A percentile compares a stretch with the other conserved stretches of the same genome.
Evolutionary conservation across 495 filamentous ascomycete genomes (phyloP).

Genomic region (Hamigera avellanea): DNA sequence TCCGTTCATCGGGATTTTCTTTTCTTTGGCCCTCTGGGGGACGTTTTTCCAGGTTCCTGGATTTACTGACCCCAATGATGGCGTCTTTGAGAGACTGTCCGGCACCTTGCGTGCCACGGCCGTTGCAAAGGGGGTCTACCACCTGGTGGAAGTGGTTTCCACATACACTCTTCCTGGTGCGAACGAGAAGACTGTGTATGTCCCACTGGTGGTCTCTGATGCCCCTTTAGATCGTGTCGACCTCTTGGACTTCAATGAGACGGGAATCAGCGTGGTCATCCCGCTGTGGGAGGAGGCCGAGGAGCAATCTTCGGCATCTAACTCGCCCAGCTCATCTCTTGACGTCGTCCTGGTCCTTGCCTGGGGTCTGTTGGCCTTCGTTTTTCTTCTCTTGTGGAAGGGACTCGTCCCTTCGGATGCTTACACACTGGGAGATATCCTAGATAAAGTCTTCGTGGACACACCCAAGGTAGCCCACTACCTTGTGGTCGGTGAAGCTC

Average conservation of each 20-base stretch:
- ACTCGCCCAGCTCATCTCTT: neutral
- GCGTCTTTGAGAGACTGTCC: slow-evolving; percentile 1
- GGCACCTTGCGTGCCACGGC: neutral
- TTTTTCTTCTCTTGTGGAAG: neutral
- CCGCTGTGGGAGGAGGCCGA: slow-evolving; percentile 3
- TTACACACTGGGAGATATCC: slow-evolving; percentile 3
- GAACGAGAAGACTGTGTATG: neutral
- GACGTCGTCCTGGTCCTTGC: neutral
- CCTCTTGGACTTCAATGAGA: neutral
- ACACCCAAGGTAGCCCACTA: slow-evolving; percentile 1
- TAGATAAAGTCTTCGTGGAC: neutral
- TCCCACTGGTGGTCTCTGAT: neutral
- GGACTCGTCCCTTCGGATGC: neutral
- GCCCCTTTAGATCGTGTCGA: neutral
- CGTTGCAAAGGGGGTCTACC: neutral
- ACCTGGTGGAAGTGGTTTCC: slow-evolving; percentile 1
- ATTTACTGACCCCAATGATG: slow-evolving; percentile 2
- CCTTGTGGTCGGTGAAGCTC: slow-evolving; percentile 1
- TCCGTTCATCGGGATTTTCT: slow-evolving; percentile 4
- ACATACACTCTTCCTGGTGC: neutral
- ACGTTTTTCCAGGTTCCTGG: slow-evolving; percentile 4
- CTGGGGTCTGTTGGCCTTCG: neutral
- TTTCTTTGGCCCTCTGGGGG: slow-evolving; percentile 4
- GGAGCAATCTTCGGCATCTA: neutral
- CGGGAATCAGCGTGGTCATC: neutral